Conservation (phyloP, 2,329 filamentous ascomycete genomes). For the Phialophora verrucosa region DNA sequence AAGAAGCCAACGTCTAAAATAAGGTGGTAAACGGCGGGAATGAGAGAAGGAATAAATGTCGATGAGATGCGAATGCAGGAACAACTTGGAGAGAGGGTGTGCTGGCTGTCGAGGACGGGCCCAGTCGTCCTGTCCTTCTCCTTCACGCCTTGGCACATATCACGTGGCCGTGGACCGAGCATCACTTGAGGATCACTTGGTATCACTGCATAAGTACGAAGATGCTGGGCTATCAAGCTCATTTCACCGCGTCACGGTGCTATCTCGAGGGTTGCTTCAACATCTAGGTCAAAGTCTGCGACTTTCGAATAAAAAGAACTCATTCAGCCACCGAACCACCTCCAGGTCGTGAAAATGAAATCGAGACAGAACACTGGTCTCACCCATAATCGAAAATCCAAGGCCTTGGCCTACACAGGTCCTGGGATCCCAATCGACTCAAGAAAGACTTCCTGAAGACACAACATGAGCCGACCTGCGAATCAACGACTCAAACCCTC, state of each 20-base stretch:
- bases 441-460: conserved; percentile 1
- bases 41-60: conserved; percentile 14
- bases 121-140: conserved; percentile 1
- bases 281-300: neutral
- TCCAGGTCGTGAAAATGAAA: conserved; percentile 9
- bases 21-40: conserved; percentile 7
- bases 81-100: conserved; percentile 15
- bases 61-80: conserved; percentile 18
- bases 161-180: neutral
- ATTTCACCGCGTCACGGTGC: neutral
- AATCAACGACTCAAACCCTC: conserved; percentile 11
- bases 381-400: neutral
- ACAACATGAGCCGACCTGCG: neutral
- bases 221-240: neutral
- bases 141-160: conserved; percentile 8
- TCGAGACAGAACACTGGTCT: neutral
- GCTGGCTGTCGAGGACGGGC: conserved; percentile 10
- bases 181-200: neutral
- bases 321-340: conserved; percentile 3
- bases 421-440: neutral
- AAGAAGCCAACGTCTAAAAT: conserved; percentile 7
- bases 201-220: neutral
- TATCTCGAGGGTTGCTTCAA: conserved; percentile 2
- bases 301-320: neutral
- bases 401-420: conserved; percentile 21